Percentiles rank a stretch among this genome's conserved stretches.
Conservation (phyloP, 1,284 basidiomycete species). For the Takashimella koratensis region DNA sequence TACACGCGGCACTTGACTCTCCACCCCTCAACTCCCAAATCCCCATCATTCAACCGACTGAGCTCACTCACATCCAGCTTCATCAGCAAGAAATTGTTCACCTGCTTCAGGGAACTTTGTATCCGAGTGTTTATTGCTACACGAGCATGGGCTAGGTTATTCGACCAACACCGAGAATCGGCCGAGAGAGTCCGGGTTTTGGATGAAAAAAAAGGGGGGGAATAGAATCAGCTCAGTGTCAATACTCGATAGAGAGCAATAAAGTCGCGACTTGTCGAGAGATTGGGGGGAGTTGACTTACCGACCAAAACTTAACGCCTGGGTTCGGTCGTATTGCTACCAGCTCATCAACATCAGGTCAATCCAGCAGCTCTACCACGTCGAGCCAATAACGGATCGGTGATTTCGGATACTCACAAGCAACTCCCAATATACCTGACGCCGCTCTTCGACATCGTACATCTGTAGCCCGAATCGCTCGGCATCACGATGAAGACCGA, state of each 20-base stretch:
- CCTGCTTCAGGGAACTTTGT: constrained; percentile 31
- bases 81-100: constrained; percentile 21
- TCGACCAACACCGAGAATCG: no score
- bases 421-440: constrained; percentile 46
- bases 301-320: constrained; percentile 41
- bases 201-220: no score
- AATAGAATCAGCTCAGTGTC: no score
- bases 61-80: constrained; percentile 33
- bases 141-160: constrained; percentile 37
- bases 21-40: no score
- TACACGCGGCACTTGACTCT: neutral
- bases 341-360: no score
- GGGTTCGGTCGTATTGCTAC: constrained; percentile 38
- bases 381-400: no score
- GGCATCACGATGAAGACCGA: constrained; percentile 48
- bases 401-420: constrained; percentile 9
- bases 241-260: no score
- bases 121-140: constrained; percentile 34
- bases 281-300: no score
- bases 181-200: no score
- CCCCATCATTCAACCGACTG: no score
- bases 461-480: constrained; percentile 35
- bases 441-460: constrained; percentile 38
- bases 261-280: no score
- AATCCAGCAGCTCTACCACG: no score